A percentile compares a stretch with the other conserved stretches of the same genome.
Evolutionary conservation across 2,329 filamentous ascomycete genomes (phyloP).

Genomic region (Penicillium palitans): DNA sequence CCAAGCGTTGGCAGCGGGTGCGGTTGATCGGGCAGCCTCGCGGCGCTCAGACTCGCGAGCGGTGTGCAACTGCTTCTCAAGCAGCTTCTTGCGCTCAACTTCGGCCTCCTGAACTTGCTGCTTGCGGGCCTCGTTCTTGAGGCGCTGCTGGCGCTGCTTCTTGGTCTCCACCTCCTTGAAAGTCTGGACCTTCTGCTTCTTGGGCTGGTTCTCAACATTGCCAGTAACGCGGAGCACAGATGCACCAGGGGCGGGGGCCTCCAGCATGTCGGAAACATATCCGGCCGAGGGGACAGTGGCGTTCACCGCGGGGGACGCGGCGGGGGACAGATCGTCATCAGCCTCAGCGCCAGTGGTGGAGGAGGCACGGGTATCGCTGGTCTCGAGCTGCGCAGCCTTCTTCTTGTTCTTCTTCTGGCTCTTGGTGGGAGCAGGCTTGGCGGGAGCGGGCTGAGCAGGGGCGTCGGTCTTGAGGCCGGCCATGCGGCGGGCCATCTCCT

Average conservation of each 20-base stretch:
- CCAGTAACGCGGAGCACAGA: slow-evolving; percentile 77
- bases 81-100: slow-evolving; percentile 69
- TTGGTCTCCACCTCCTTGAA: slow-evolving; percentile 76
- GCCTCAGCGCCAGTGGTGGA: slow-evolving; percentile 73
- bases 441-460: slow-evolving; percentile 59
- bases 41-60: slow-evolving; percentile 84
- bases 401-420: slow-evolving; percentile 69
- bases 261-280: slow-evolving; percentile 90
- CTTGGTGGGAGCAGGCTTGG: slow-evolving; percentile 45
- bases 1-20: slow-evolving; percentile 58
- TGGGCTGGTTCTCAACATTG: slow-evolving; percentile 56
- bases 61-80: slow-evolving; percentile 79
- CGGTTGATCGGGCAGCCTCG: slow-evolving; percentile 56
- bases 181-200: slow-evolving; percentile 61
- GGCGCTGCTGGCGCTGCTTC: slow-evolving; percentile 91
- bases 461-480: slow-evolving; percentile 58
- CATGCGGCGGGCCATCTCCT: slow-evolving; percentile 75
- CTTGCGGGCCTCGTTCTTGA: slow-evolving; percentile 82
- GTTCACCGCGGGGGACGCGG: slow-evolving; percentile 62
- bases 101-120: slow-evolving; percentile 73
- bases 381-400: slow-evolving; percentile 58
- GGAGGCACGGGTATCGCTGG: slow-evolving; percentile 59
- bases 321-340: slow-evolving; percentile 76
- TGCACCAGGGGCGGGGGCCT: slow-evolving; percentile 66
- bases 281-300: slow-evolving; percentile 49